Conservation (phyloP, 2,329 filamentous ascomycete genomes). For the Aspergillus sp. region DNA sequence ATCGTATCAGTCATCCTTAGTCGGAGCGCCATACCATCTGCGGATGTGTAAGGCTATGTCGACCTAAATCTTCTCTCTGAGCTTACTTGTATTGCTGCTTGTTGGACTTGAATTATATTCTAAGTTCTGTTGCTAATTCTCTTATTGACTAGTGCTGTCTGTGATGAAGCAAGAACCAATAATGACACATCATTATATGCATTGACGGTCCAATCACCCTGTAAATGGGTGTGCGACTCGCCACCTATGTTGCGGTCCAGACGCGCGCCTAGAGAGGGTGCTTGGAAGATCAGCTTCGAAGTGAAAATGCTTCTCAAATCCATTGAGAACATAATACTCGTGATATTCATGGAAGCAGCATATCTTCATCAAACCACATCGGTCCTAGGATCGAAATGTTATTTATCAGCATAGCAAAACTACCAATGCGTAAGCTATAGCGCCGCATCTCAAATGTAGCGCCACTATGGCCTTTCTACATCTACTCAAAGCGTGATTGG, state of each 20-base stretch:
- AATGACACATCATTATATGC: neutral
- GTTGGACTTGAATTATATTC: neutral
- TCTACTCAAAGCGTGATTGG: constrained; percentile 9
- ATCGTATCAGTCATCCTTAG: constrained; percentile 96
- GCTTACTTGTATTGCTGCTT: neutral
- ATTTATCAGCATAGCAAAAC: neutral
- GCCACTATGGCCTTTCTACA: neutral
- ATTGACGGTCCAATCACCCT: neutral
- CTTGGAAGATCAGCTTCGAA: too few relatives aligned
- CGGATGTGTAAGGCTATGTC: constrained; percentile 45
- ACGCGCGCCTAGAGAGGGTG: too few relatives aligned
- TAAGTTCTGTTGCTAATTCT: neutral
- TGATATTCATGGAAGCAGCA: neutral
- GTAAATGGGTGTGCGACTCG: too few relatives aligned
- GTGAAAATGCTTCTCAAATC: neutral
- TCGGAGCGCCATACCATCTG: constrained; percentile 60
- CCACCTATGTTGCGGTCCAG: too few relatives aligned
- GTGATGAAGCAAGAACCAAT: neutral
- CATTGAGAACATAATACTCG: neutral
- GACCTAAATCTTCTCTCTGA: constrained; percentile 53
- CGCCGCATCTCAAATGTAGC: neutral
- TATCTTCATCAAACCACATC: neutral
- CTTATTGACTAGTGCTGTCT: neutral
- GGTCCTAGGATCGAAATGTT: neutral
- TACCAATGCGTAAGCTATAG: neutral